Base-by-base conservation (phyloP, 1,139 yeast species). In the Geotrichum candidum region DNA sequence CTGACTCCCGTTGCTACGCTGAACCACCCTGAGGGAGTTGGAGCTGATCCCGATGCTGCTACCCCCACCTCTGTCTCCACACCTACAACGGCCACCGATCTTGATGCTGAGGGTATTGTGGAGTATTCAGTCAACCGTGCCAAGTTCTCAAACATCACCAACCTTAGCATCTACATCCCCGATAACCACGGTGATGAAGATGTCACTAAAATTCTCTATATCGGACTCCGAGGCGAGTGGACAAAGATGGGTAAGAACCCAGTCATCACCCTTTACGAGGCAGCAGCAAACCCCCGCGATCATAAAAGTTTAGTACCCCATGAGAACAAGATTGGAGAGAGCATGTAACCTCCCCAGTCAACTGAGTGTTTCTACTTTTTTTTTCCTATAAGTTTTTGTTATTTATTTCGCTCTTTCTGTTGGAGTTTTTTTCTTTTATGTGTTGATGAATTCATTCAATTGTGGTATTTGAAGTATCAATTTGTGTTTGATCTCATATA, bases 271-370 rank as follows among this genome's bases (percentile, higher is more conserved):
- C 71, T 88, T 33, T 92, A 92, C 73, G 98, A 92, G 73, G 84
- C 91, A 64, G 96, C 97, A 0, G 95, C 98, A 6, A 91, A 91
- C 71, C 97, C 97, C 0, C 84, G 87, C 2, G 97, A 92, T 72
- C 97, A 92, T 74, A 85, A 86, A 70, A 83, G 79, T 65, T 61
- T 81, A 66, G 74, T 68, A 76, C 84, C 67, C 27, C 72, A 69
- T 3, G 74, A 68, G 25, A 57, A 69, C 58, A 56, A 65, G 29
- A 63, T 61, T 56, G 62, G 57, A 15, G 56, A 63, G 25, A 56
- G 59, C 51, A 54, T 62, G 58, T 57, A 61, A 51, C 22, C 22
- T n/a, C 18, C 22, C 22, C n/a, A 1, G 3, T 9, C 9, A 41
- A 41, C 7, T n/a, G n/a, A 11, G 22, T 41, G 3, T 41, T 7